Evolutionary conservation across 169 alveolate species (phyloP).

Genomic region (Pseudocohnilembus persalinus): DNA sequence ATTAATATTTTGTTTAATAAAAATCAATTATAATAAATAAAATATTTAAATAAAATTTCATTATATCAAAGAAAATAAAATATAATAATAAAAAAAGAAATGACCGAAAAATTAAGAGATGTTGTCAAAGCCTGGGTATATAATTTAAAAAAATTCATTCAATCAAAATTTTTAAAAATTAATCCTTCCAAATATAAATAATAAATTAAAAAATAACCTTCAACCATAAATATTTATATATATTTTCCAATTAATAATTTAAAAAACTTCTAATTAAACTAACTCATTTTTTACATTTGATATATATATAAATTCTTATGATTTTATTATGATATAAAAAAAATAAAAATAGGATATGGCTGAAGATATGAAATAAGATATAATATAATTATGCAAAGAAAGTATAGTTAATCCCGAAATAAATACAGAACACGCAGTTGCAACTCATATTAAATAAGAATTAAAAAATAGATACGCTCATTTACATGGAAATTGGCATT

Average conservation of each 20-base stretch:
- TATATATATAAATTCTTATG: too few relatives aligned
- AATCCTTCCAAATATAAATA: neutral
- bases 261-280: too few relatives aligned
- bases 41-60: too few relatives aligned
- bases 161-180: neutral
- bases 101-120: neutral
- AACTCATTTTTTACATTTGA: too few relatives aligned
- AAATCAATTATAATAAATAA: too few relatives aligned
- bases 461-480: constrained; percentile 88
- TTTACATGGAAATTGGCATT: constrained; percentile 92
- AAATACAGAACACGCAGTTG: constrained; percentile 81
- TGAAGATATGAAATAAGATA: constrained; percentile 44
- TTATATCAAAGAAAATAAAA: neutral
- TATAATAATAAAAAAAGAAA: too few relatives aligned
- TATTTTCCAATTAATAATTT: too few relatives aligned
- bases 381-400: constrained; percentile 31
- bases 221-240: too few relatives aligned
- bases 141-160: too few relatives aligned
- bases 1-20: too few relatives aligned
- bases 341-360: constrained; percentile 36
- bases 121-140: neutral
- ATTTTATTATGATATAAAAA: too few relatives aligned
- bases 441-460: constrained; percentile 83
- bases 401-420: constrained; percentile 27
- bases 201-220: too few relatives aligned